Percentiles rank a stretch among this genome's conserved stretches.
phyloP scores from a whole-genome alignment of 768 basidiomycete genomes.

The Pulveroboletus sp. region DNA sequence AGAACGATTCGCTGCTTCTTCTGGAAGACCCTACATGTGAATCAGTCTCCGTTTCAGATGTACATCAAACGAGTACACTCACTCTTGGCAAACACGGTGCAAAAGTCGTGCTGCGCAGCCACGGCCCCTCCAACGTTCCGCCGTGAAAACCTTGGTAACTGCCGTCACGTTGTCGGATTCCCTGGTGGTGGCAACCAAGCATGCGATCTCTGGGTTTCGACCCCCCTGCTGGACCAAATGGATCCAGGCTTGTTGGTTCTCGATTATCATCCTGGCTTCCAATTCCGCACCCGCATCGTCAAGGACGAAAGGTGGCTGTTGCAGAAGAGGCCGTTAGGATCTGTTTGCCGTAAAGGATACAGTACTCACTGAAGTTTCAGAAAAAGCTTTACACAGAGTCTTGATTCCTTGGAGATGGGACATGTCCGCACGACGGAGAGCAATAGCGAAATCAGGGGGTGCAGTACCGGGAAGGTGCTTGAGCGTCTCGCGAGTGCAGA shows the following conservation, averaged over 20 bases:
- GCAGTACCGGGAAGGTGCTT: conserved; percentile 1
- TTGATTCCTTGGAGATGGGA: conserved; percentile 36
- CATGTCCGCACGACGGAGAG: conserved; percentile 32
- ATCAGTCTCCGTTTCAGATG: conserved; percentile 1
- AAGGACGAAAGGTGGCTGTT: conserved; percentile 55
- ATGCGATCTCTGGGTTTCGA: conserved; percentile 45
- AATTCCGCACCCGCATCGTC: conserved; percentile 36
- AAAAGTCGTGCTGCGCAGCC: conserved; percentile 63
- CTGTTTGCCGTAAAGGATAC: not conserved
- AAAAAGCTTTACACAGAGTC: conserved; percentile 51
- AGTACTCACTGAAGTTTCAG: conserved; percentile 53
- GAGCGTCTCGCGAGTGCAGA: conserved; percentile 47
- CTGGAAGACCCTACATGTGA: conserved; percentile 28
- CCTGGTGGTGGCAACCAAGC: conserved; percentile 65
- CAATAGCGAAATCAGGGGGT: conserved; percentile 11
- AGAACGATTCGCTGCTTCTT: conserved; percentile 42
- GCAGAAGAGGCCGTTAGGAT: not conserved
- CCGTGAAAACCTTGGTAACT: conserved; percentile 72
- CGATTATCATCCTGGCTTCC: conserved; percentile 52
- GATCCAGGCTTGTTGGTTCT: conserved; percentile 53
- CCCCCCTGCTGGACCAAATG: conserved; percentile 36
- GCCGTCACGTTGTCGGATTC: conserved; percentile 53
- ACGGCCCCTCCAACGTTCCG: conserved; percentile 44
- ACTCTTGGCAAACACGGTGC: conserved; percentile 53
- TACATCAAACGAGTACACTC: conserved; percentile 20